Base-by-base conservation (phyloP, 2,329 filamentous ascomycete genomes). In the Zalaria obscura region DNA sequence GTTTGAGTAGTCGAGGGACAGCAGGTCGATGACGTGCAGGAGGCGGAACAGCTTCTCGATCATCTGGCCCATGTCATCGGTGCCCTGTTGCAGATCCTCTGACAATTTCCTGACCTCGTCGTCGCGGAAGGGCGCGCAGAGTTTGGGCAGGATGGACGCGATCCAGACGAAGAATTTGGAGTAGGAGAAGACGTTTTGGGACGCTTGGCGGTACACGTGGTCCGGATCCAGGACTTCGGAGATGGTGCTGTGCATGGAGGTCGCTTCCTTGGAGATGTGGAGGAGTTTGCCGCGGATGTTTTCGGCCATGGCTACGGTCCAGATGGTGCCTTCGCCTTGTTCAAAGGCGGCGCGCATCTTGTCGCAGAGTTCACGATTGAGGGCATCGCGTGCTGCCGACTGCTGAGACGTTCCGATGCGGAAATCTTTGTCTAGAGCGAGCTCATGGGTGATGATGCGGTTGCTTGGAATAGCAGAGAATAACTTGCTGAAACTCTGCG, bases 101-200 rank as follows among this genome's bases (percentile, higher is more conserved):
- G 78, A 67, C 18, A 89, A 61, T 2, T 72, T 69, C 55, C 82
- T 80, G 44, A 86, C 80, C 55, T 86, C 78, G 3, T 75, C 75
- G 53, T 91, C 84, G n/a, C 84, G 72, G 54, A 84, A 78, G 0
- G 84, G 84, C 0, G 84, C 84, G 52, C 84, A 89, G 9, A 91
- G 73, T 55, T 83, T 83, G 4, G 83, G 83, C 38, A 91, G 66
- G 37, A 91, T 70, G 2, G 75, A 73, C 1, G 76, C 77, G 70
- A 89, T 84, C 47, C 84, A 82, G 2, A 70, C 65, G 55, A 89
- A 89, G 61, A 89, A 88, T 44, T 77, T 80, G 49, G 83, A 78
- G 49, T 88, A 88, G 0, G 83, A 88, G 56, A 89, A 89, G 39
- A 75, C 76, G 9, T 83, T 83, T 41, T 77, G 70, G 6, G 67